A percentile compares a stretch with the other conserved stretches of the same genome.
These are phyloP conservation scores for Guadua angustifolia DNA, from an alignment of 176 grass and related monocot genomes.

Conservation along the genomic window DNA sequence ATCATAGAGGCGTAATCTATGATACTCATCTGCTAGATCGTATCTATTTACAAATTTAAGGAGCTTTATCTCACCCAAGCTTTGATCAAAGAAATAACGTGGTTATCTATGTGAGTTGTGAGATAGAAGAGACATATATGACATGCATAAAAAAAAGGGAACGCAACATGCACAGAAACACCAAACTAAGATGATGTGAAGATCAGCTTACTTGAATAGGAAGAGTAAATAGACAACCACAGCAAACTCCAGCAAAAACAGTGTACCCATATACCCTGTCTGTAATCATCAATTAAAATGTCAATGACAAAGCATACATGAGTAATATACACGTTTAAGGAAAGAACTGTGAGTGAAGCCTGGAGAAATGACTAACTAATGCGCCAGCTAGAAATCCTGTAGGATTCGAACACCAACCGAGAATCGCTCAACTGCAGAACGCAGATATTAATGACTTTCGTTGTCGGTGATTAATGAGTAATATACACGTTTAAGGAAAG, in stretches of 20 bases:
- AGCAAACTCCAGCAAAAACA: slow-evolving; percentile 91
- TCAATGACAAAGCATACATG: background rate
- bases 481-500: background rate
- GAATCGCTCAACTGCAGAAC: slow-evolving; percentile 73
- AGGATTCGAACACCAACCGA: slow-evolving; percentile 79
- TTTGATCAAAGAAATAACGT: no score
- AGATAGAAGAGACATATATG: no score
- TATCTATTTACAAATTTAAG: no score
- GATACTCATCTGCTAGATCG: no score
- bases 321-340: slow-evolving; percentile 15
- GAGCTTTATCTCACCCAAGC: no score
- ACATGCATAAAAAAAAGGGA: no score
- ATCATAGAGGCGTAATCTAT: no score
- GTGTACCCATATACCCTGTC: slow-evolving; percentile 75
- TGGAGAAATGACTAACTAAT: slow-evolving; percentile 57
- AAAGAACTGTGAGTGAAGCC: background rate
- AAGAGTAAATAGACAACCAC: slow-evolving; percentile 82
- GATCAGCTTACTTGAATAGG: slow-evolving; percentile 65
- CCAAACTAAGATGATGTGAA: background rate
- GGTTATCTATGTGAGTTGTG: no score
- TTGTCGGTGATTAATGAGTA: background rate
- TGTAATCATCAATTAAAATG: slow-evolving; percentile 41
- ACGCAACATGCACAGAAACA: no score
- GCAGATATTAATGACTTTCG: background rate
- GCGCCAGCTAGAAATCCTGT: slow-evolving; percentile 85